phyloP scores from a whole-genome alignment of 177 flowering plant genomes.

The Vitis hybrid region DNA sequence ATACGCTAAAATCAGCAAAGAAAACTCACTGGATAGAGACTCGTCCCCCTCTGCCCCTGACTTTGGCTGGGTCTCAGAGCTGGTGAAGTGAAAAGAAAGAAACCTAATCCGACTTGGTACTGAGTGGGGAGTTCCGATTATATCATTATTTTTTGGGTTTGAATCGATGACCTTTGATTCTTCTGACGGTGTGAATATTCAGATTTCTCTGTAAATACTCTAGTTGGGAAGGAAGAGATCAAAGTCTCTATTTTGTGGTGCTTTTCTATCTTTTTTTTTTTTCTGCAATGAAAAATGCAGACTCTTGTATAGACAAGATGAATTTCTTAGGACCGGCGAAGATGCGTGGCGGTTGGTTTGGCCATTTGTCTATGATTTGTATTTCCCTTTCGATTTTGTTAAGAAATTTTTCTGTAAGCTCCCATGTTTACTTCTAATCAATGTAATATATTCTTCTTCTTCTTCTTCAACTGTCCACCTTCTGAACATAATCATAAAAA shows the following conservation, averaged over 20 bases:
- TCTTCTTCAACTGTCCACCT: neutral
- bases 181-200: constrained; percentile 17
- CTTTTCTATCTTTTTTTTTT: neutral
- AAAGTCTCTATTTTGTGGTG: constrained; percentile 20
- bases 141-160: constrained; percentile 3
- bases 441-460: constrained; percentile 1
- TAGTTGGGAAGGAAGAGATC: constrained; percentile 5
- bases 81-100: constrained; percentile 41
- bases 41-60: constrained; percentile 34
- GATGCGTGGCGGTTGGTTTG: constrained; percentile 19
- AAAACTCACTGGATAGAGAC: constrained; percentile 44
- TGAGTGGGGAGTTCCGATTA: neutral
- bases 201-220: neutral
- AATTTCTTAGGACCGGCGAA: constrained; percentile 18
- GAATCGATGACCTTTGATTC: constrained; percentile 16
- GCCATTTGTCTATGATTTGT: neutral
- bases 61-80: constrained; percentile 69
- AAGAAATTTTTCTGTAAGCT: neutral
- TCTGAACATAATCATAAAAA: no score
- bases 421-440: neutral
- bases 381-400: neutral
- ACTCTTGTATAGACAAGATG: constrained; percentile 11
- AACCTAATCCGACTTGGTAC: neutral
- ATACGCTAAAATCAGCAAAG: constrained; percentile 51
- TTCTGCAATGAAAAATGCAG: neutral